Evolutionary conservation across 352 stramenopile species (phyloP), one percentile per base, ranked within the genome.

Genomic region (Globisporangium viniferum): DNA sequence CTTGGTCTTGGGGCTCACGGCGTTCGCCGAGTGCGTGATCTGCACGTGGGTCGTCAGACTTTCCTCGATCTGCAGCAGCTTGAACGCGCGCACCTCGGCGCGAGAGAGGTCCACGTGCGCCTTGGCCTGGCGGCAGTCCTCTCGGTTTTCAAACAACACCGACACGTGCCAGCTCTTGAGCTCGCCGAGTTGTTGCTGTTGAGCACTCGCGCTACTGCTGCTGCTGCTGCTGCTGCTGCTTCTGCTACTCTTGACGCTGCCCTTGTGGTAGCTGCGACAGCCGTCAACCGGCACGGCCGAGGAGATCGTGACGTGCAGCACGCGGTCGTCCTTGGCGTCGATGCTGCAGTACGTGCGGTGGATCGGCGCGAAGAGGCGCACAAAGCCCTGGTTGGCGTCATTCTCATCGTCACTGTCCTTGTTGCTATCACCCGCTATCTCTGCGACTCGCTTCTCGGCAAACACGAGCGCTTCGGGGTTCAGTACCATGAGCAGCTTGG

Each of bases 381-480:
- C 84, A 8, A 86, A 75, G 22, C 73, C 73, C 62, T 57, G 69
- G 24, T 72, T 63, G 5, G 27, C 72, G 14, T 78, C 73, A 18
- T 80, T 66, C 14, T 79, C 72, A 7, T 73, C 65, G 5, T 36
- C 33, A 15, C 41, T 48, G 22, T 60, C 56, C 24, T 66, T 58
- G 69, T 60, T 31, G 75, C 70, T 44, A 41, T 35, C 49, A 31
- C 27, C 24, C 31, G 3, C 62, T 58, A 27, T 5, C 15, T 59
- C 54, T 41, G 12, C 39, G 3, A 15, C 7, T 73, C 36, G 69
- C 31, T 72, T 80, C 71, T 93, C 85, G 14, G 89, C 79, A 31
- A 93, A 74, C 33, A 81, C 82, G 35, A 90, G 78, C n/a, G 79
- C 84, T 64, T 93, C 86, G 1, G 83, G 80, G 74, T 93, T 93